Conservation (phyloP, 2,329 filamentous ascomycete genomes). For the Fonsecaea erecta region DNA sequence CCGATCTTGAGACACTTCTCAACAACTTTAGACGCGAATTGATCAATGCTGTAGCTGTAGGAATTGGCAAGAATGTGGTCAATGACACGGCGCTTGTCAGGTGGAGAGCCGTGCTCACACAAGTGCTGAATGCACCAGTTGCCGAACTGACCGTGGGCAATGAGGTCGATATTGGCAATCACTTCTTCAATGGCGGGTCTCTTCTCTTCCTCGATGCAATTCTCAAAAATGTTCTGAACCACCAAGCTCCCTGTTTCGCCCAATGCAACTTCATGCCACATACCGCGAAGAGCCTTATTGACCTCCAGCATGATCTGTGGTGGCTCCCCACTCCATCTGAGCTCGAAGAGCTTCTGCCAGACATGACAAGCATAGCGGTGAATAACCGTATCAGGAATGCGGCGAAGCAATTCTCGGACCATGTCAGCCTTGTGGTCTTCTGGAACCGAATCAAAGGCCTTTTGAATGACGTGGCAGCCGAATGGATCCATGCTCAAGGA, state of each 20-base stretch:
- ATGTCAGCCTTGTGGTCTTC: conserved; percentile 98
- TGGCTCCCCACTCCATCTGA: conserved; percentile 91
- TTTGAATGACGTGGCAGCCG: conserved; percentile 96
- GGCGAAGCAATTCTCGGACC: conserved; percentile 94
- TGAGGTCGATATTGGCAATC: conserved; percentile 89
- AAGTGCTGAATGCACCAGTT: conserved; percentile 99
- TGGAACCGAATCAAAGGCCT: conserved; percentile 95
- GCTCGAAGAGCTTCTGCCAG: conserved; percentile 98
- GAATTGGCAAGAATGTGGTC: conserved; percentile 94
- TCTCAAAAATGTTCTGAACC: conserved; percentile 99
- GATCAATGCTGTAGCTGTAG: conserved; percentile 97
- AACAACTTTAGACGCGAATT: conserved; percentile 98
- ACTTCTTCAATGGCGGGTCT: conserved; percentile 97
- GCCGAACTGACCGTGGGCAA: conserved; percentile 95
- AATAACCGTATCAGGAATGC: conserved; percentile 96
- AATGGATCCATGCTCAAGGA: conserved; percentile 98
- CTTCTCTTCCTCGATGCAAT: conserved; percentile 98
- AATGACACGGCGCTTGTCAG: conserved; percentile 88
- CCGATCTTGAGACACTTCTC: conserved; percentile 99
- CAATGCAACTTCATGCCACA: conserved; percentile 98
- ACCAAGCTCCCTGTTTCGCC: conserved; percentile 97
- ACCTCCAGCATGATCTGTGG: conserved; percentile 99
- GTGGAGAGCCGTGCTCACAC: conserved; percentile 90
- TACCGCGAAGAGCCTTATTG: conserved; percentile 86
- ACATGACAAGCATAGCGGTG: conserved; percentile 99